Base-by-base conservation (phyloP, 148 eudicot species). In the Polygonum maritimum region DNA sequence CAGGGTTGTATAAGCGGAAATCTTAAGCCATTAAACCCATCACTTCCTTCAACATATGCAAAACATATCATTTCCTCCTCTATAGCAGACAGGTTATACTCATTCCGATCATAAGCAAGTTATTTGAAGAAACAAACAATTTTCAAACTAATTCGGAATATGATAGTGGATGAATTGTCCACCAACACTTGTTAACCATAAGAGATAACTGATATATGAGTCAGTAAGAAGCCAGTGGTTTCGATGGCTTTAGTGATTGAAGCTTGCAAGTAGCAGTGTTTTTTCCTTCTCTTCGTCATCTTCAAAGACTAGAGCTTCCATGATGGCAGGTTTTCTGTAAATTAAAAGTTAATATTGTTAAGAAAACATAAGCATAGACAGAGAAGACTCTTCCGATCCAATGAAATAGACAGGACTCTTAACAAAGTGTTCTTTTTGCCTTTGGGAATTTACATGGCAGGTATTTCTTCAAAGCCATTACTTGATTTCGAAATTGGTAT, bases 151-250 rank as follows among this genome's bases (percentile, higher is more conserved):
- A 2, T 12, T 60, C 11, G 44, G 16, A 67, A 67, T 36, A 67
- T 67, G 71, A 26, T 62, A 67, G 71, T 67, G 71, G 71, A 38
- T 67, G 21, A 67, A 67, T 1, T 67, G 71, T 67, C 71, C 71
- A 67, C 71, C 71, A 67, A 67, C 16, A 7, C 31, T 57, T 21
- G 63, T 54, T 54, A 12, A 63, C 15, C 69, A 1, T 0, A 11
- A 21, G 69, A 62, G 40, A 67, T 67, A 36, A 38, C 11, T 15
- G 40, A 21, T 67, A 36, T 2, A 67, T 67, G 45, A 13, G 38
- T 67, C 40, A 67, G 8, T 67, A 67, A 35, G 71, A 36, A 67
- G 19, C 71, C 71, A 65, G 16, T 0, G 71, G 71, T 65, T 65
- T 65, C 15, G 71, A 36, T 16, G 44, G 71, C 44, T 65, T 26